Evolutionary conservation across 345 rosid species (phyloP).

Genomic region (rapeseed (Brassica napus)): DNA sequence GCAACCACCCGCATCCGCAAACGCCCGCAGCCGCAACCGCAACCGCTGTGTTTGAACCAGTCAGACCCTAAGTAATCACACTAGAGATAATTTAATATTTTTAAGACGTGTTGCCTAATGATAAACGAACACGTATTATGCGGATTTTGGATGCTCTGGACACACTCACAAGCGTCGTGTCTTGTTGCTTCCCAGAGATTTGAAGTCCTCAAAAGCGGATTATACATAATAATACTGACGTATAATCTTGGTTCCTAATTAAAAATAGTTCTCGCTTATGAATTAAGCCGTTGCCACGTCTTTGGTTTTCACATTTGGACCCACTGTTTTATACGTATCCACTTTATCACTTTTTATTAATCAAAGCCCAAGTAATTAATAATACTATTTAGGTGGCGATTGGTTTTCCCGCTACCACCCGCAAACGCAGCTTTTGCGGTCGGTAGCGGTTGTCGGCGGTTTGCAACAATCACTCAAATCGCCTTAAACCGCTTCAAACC

Average conservation of each 20-base stretch:
- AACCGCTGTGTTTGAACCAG: too few species aligned
- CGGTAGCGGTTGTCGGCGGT: too few species aligned
- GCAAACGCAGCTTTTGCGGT: too few species aligned
- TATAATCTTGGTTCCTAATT: conserved; percentile 29
- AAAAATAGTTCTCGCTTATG: conserved; percentile 22
- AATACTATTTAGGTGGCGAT: too few species aligned
- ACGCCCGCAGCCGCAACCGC: too few species aligned
- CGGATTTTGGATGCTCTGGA: conserved; percentile 32
- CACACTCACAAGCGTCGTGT: conserved; percentile 37
- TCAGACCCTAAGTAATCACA: too few species aligned
- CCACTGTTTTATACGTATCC: background rate
- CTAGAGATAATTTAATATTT: too few species aligned
- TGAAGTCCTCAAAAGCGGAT: conserved; percentile 30
- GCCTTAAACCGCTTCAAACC: too few species aligned
- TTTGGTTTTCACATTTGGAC: background rate
- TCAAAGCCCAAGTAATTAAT: too few species aligned
- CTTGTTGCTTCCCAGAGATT: conserved; percentile 16
- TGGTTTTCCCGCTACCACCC: too few species aligned
- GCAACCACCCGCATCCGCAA: too few species aligned
- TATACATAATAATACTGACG: conserved; percentile 24
- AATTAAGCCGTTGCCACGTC: conserved; percentile 31
- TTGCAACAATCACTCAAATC: too few species aligned
- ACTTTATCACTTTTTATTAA: background rate
- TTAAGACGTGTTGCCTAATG: conserved; percentile 12
- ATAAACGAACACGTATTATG: conserved; percentile 18